Conservation (phyloP, 108 stramenopile species). For the Fragilaria radians region DNA sequence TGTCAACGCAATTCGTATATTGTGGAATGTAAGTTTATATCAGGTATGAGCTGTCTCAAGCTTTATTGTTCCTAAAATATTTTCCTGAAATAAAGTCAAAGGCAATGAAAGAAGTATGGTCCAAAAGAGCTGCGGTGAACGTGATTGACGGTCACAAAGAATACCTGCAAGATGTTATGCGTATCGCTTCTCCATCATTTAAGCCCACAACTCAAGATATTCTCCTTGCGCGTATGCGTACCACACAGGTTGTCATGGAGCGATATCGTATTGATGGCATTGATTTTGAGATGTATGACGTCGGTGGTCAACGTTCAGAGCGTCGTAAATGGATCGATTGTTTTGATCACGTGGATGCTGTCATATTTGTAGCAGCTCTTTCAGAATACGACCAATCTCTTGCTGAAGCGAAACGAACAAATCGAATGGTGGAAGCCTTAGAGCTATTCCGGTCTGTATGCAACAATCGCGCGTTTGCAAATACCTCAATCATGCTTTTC, state of each 20-base stretch:
- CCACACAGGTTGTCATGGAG: slow-evolving; percentile 92
- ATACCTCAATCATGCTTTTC: slow-evolving; percentile 88
- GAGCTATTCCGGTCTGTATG: slow-evolving; percentile 93
- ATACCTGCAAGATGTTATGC: slow-evolving; percentile 70
- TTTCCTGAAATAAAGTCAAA: slow-evolving; percentile 23
- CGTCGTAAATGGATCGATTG: slow-evolving; percentile 91
- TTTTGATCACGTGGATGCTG: slow-evolving; percentile 96
- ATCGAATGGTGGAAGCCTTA: slow-evolving; percentile 96
- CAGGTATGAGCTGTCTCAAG: too few species aligned
- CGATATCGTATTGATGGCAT: slow-evolving; percentile 82
- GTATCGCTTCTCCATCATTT: slow-evolving; percentile 73
- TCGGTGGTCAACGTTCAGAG: slow-evolving; percentile 87
- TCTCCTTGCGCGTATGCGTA: slow-evolving; percentile 92
- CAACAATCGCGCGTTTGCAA: slow-evolving; percentile 91
- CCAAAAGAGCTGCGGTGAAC: slow-evolving; percentile 66
- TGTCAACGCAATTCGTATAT: slow-evolving; percentile 60
- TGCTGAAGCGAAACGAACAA: slow-evolving; percentile 91
- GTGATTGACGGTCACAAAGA: slow-evolving; percentile 86
- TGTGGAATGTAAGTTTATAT: slow-evolving; percentile 73
- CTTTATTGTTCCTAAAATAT: too few species aligned
- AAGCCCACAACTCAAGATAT: slow-evolving; percentile 90
- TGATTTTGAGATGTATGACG: slow-evolving; percentile 95
- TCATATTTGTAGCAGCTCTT: slow-evolving; percentile 97
- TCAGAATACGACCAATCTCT: slow-evolving; percentile 95
- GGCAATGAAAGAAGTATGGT: slow-evolving; percentile 70